phyloP scores from a whole-genome alignment of 768 basidiomycete species.

The Amanita jacksonii region DNA sequence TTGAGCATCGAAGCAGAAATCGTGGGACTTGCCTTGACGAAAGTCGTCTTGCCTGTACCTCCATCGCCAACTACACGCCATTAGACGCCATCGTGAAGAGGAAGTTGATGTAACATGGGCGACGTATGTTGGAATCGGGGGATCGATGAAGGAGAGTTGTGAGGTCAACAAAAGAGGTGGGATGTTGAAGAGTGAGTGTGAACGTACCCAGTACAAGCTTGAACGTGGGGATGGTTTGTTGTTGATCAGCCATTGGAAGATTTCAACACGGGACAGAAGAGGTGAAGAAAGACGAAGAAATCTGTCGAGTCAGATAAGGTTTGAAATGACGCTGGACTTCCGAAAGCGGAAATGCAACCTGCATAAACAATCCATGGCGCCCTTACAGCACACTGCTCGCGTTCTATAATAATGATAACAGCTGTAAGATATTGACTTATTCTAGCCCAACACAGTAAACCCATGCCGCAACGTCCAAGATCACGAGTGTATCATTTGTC shows the following conservation, averaged over 20 bases:
- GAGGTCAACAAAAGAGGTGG: too few relatives aligned
- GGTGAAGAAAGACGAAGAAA: conserved; percentile 21
- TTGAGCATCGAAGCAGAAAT: conserved; percentile 34
- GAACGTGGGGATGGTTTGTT: conserved; percentile 68
- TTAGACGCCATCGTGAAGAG: conserved; percentile 12
- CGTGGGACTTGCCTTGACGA: conserved; percentile 71
- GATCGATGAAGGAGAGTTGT: conserved; percentile 44
- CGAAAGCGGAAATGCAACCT: conserved; percentile 22
- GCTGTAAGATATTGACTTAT: too few relatives aligned
- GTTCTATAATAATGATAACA: too few relatives aligned
- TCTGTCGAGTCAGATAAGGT: conserved; percentile 33
- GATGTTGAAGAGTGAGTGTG: too few relatives aligned
- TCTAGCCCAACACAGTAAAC: too few relatives aligned
- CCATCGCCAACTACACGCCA: conserved; percentile 75
- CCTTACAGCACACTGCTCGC: too few relatives aligned
- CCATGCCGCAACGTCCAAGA: too few relatives aligned
- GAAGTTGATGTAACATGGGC: conserved; percentile 2
- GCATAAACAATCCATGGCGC: too few relatives aligned
- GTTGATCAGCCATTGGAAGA: conserved; percentile 27
- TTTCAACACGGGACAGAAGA: conserved; percentile 15
- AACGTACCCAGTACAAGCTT: conserved; percentile 95
- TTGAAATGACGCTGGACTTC: conserved; percentile 26
- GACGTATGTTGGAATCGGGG: conserved; percentile 13
- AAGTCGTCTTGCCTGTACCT: conserved; percentile 96
- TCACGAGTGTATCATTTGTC: background rate